Conservation (phyloP, 495 filamentous ascomycete genomes). For the Daldinia concentrica region DNA sequence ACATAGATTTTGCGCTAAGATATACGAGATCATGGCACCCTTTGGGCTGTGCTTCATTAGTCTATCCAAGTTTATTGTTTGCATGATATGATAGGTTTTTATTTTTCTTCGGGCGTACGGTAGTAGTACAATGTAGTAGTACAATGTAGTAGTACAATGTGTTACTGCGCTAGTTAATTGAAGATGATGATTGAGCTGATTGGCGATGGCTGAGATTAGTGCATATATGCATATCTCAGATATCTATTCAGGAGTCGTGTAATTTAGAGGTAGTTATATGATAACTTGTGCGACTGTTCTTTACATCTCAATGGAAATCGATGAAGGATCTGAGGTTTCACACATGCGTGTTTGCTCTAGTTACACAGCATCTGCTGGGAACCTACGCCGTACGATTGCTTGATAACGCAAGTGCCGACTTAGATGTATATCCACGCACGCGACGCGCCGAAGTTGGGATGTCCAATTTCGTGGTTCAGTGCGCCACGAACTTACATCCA, state of each 20-base stretch:
- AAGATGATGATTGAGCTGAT: background rate
- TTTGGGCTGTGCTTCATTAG: background rate
- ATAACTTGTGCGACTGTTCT: conserved; percentile 1
- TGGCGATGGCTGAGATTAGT: background rate
- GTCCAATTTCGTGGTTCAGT: background rate
- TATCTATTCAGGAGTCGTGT: background rate
- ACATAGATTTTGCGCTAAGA: background rate
- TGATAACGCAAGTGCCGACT: background rate
- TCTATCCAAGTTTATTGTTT: background rate
- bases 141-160: background rate
- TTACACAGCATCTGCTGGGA: conserved; percentile 25
- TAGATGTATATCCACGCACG: background rate
- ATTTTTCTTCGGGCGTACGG: background rate
- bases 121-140: background rate
- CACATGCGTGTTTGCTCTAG: conserved; percentile 23
- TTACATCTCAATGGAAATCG: background rate
- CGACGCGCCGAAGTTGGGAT: conserved; percentile 18
- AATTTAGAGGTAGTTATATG: background rate
- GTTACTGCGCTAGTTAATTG: background rate
- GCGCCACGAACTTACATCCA: background rate
- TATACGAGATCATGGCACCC: background rate
- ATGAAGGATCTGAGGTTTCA: background rate
- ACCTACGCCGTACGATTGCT: background rate
- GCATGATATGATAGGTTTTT: background rate
- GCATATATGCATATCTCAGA: background rate